phyloP scores from a whole-genome alignment of 2,329 filamentous ascomycete genomes.

The Sclerotinia spermophila region DNA sequence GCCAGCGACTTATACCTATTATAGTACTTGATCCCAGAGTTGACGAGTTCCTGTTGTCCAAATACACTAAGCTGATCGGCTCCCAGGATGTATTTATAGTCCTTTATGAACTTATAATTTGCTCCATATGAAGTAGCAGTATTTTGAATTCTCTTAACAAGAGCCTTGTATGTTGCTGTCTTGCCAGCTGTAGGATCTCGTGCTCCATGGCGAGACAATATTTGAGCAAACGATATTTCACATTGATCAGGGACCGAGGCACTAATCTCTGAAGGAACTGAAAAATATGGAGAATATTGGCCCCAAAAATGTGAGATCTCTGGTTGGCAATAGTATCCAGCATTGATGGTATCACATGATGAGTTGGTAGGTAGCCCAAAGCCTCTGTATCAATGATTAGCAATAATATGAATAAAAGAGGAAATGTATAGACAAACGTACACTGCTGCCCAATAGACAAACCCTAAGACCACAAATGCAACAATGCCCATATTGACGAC shows the following conservation, averaged over 20 bases:
- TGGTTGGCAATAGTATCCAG: conserved; percentile 36
- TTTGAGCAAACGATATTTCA: conserved; percentile 71
- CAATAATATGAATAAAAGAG: background rate
- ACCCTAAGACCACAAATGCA: conserved; percentile 25
- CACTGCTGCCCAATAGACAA: conserved; percentile 29
- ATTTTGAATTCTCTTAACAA: conserved; percentile 63
- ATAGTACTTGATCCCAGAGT: conserved; percentile 75
- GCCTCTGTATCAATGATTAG: conserved; percentile 23
- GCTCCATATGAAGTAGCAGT: conserved; percentile 53
- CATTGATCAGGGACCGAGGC: conserved; percentile 61
- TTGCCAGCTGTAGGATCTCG: conserved; percentile 74
- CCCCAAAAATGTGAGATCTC: conserved; percentile 57
- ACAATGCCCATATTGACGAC: conserved; percentile 21
- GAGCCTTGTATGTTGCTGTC: conserved; percentile 56
- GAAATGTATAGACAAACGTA: conserved; percentile 20
- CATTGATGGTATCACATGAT: conserved; percentile 33
- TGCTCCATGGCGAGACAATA: conserved; percentile 81
- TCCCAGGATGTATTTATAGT: conserved; percentile 69
- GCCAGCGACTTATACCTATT: conserved; percentile 65
- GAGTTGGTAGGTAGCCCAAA: conserved; percentile 18
- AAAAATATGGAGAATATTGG: conserved; percentile 83
- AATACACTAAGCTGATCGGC: conserved; percentile 66
- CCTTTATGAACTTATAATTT: conserved; percentile 65
- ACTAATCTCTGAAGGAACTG: conserved; percentile 65
- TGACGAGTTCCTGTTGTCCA: conserved; percentile 65